phyloP scores from a whole-genome alignment of 164 flowering plant species.

The Magnolia officinalis region DNA sequence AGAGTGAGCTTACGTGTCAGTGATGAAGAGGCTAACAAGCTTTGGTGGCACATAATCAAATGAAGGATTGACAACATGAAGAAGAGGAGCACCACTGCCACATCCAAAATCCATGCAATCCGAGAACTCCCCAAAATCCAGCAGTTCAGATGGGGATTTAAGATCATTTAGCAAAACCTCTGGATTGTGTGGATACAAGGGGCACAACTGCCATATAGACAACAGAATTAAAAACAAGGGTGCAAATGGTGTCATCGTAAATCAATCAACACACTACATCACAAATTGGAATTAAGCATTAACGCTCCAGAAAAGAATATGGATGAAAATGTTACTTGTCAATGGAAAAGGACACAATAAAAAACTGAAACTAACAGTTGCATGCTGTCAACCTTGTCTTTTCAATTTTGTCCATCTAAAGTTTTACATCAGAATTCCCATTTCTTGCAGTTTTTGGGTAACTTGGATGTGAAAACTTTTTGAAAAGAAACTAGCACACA shows the following conservation, averaged over 20 bases:
- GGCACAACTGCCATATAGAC: conserved; percentile 67
- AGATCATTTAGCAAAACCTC: conserved; percentile 90
- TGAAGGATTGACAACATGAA: conserved; percentile 94
- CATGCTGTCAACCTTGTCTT: no score
- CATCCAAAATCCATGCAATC: conserved; percentile 91
- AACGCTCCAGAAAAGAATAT: background rate
- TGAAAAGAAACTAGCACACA: no score
- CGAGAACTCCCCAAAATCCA: conserved; percentile 96
- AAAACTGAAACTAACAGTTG: background rate
- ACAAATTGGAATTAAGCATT: no score
- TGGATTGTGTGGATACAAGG: conserved; percentile 97
- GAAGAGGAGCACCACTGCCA: conserved; percentile 71
- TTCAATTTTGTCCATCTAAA: no score
- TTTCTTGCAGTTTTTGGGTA: no score
- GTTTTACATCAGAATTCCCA: no score
- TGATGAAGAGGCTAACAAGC: conserved; percentile 93
- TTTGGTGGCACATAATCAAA: conserved; percentile 98
- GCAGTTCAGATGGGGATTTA: conserved; percentile 92
- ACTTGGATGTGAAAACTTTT: no score
- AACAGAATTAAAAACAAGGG: conserved; percentile 8
- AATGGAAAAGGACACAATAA: background rate
- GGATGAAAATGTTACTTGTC: background rate
- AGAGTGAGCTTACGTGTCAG: conserved; percentile 79
- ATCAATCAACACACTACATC: background rate
- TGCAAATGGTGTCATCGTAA: background rate